Base-by-base conservation (phyloP, 1,284 basidiomycete species). In the Leccinum pachyderme region DNA sequence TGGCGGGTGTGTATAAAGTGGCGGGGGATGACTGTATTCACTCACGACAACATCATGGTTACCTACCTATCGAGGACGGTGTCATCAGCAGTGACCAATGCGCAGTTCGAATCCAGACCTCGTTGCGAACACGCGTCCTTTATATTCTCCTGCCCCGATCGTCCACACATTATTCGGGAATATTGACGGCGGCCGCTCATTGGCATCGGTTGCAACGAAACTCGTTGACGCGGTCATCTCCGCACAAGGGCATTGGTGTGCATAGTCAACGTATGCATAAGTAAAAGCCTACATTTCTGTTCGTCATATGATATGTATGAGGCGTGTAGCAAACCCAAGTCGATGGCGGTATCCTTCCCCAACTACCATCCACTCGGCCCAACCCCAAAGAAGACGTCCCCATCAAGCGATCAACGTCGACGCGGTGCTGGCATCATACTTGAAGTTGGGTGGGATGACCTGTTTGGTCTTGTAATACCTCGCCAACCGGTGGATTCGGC, bases 381-480 rank as follows among this genome's bases (percentile, higher is more conserved):
- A 8, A 15, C 33, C 41, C 49, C 24, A 6, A 49, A 39, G 11
- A 18, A 4, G 3, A 29, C n/a, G 31, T 7, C 18, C 43, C 51
- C 52, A 67, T 81, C 76, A 91, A 71, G 89, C 88, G 71, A 91
- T 84, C 70, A 92, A 77, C 33, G 89, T 92, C 46, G 92, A 95
- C 56, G 94, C 93, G 59, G 93, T 95, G 54, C 87, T 89, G 62
- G 93, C 86, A 76, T 97, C 94, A 77, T 96, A 96, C 81, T 95
- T 98, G 92, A 98, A 98, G 60, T 93, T 94, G 68, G 95, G 95
- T 59, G 94, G 85, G 66, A 99, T 88, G 82, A 96, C 93, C 80
- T 96, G 93, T 84, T 91, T 95, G 71, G 92, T 91, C 86, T 95
- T 96, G 89, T 98, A 98, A 86, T 98, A 98, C 66, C 91, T 86